Evolutionary conservation across 2,329 filamentous ascomycete genomes (phyloP).

Genomic region (Elsinoe arachidis): DNA sequence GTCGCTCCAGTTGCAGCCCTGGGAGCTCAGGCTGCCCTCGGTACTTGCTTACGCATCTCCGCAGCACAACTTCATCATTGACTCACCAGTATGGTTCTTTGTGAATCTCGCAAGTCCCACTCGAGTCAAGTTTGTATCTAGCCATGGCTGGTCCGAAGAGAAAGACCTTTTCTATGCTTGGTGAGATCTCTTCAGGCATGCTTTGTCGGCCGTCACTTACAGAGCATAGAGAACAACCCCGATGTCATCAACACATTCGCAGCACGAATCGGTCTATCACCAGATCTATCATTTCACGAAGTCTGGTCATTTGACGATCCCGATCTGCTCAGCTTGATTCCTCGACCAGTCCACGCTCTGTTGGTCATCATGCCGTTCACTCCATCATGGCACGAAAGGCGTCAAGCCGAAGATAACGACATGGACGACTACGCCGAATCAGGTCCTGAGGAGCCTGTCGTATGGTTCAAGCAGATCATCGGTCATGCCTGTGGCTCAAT

Average conservation of each 20-base stretch:
- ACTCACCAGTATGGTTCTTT: background rate
- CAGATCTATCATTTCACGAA: slow-evolving; percentile 44
- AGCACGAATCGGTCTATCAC: slow-evolving; percentile 40
- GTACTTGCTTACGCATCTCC: no score
- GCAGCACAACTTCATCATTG: background rate
- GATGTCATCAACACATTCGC: slow-evolving; percentile 44
- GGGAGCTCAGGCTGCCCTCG: background rate
- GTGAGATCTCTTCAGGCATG: background rate
- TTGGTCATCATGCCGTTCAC: slow-evolving; percentile 44
- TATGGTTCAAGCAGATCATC: slow-evolving; percentile 54
- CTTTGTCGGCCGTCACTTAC: background rate
- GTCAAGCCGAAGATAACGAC: slow-evolving; percentile 34
- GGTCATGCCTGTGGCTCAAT: slow-evolving; percentile 52
- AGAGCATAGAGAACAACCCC: slow-evolving; percentile 44
- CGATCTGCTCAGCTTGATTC: slow-evolving; percentile 41
- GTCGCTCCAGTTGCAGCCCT: background rate
- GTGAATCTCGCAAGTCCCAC: background rate
- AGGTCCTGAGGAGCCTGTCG: slow-evolving; percentile 43
- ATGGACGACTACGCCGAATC: slow-evolving; percentile 37
- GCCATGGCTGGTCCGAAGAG: background rate
- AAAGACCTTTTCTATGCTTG: slow-evolving; percentile 8
- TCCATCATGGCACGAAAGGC: slow-evolving; percentile 33
- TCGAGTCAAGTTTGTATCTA: background rate
- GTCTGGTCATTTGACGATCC: slow-evolving; percentile 45
- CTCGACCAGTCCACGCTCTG: slow-evolving; percentile 46